Evolutionary conservation across 2,329 filamentous ascomycete genomes (phyloP), one percentile per base, ranked within the genome.

Genomic region (Cladophialophora immunda): DNA sequence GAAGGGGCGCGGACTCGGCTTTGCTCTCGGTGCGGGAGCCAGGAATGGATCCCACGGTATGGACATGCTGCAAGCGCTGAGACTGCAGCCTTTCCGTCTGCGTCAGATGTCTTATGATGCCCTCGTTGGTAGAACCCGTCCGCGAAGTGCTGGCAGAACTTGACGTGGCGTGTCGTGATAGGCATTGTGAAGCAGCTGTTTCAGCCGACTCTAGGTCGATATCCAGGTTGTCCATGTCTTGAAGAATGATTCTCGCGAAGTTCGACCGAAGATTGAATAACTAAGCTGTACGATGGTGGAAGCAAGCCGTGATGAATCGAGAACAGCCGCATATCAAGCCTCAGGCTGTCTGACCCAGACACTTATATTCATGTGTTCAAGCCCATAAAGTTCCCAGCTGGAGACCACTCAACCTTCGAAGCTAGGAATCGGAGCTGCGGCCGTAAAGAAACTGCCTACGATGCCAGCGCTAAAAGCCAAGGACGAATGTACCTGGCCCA

Each of bases 1-100:
- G 78, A 1, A 74, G 72, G 34, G 71, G 68, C 8, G 71, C 76
- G 55, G 67, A 69, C 22, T 71, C 71, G 34, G 68, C 76, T n/a
- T 73, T 36, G 45, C 6, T 52, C 30, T 22, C 58, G 13, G 4
- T 38, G 9, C 30, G 45, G 11, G 47, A 30, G 22, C 22, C 8
- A n/a, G 22, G 53, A 32, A n/a, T 54, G 1, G 58, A 62, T 47
- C 47, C 58, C 9, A 54, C 47, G 11, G 58, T 41, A 38, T 38
- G 47, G 22, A 54, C 32, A 25, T 62, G 47, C 32, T 62, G 58
- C 22, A 62, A 22, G 19, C 41, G 27, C 25, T 45, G 36, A 19
- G 58, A 54, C 13, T 45, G 45, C 15, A 25, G 19, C 25, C n/a
- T 34, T 29, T 50, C 41, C 8, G 52, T 36, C 32, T 62, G 45